Base-by-base conservation (phyloP, 495 filamentous ascomycete genomes). In the Penicillium pulvis region DNA sequence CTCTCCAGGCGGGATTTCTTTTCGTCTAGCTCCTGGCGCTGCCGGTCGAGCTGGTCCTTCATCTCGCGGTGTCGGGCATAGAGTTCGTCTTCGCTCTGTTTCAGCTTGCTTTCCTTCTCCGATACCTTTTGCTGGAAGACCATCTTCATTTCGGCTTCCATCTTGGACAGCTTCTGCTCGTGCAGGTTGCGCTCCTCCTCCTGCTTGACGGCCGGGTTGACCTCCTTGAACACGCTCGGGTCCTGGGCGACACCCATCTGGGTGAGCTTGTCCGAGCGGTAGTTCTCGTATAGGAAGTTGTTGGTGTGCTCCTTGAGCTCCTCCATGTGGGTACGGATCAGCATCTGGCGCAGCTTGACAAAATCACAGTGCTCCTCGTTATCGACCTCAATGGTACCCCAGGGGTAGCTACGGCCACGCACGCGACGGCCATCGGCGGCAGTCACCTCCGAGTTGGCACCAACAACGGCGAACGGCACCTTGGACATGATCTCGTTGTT, bases 111-210 rank as follows among this genome's bases (percentile, higher is more conserved):
- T 78, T 98, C 94, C 84, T 98, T 98, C 78, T 98, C 94, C 58
- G 90, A 85, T 20, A 98, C 94, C 89, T 98, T 98, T 75, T 98
- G 95, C 75, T 98, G 94, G 92, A 98, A 98, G 69, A 98, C 94
- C 94, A 98, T 97, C 91, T 98, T 98, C 94, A 98, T 98, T 75
- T 98, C 94, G 68, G 90, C 84, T 75, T 98, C 94, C 94, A 98
- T 98, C 91, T 98, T 98, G 66, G 91, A 89, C 62, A 98, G 89
- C 82, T 98, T 98, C 84, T 98, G 95, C 78, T 98, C 94, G 84
- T 98, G 94, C 53, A 98, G 83, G 53, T 86, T 84, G 67, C 94
- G 92, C 83, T 98, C 94, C 81, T 98, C 94, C 74, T 98, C 94
- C 77, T 98, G 95, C 89, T 98, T 98, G 75, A 98, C 95, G 49